A percentile compares a stretch with the other conserved stretches of the same genome.
Evolutionary conservation across 1,284 basidiomycete species (phyloP).

Genomic region (Ustilago esculenta): DNA sequence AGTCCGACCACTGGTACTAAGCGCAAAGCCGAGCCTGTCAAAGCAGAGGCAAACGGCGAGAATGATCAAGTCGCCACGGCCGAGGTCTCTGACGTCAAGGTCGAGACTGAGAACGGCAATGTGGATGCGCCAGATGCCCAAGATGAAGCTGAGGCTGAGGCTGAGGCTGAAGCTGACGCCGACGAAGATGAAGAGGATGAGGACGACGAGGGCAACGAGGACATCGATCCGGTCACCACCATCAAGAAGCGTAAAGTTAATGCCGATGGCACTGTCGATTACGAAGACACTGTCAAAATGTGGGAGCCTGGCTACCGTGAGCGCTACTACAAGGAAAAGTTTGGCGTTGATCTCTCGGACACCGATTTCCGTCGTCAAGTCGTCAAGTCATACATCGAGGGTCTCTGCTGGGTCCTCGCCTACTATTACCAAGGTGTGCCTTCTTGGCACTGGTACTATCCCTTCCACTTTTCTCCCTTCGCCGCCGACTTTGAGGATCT

Average conservation of each 20-base stretch:
- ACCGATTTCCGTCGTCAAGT: conserved; percentile 80
- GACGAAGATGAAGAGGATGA: conserved; percentile 67
- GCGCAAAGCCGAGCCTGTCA: conserved; percentile 63
- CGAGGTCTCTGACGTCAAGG: conserved; percentile 7
- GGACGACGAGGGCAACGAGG: conserved; percentile 71
- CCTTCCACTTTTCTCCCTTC: conserved; percentile 97
- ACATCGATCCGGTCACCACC: conserved; percentile 52
- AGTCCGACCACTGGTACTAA: conserved; percentile 4
- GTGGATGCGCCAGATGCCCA: no score
- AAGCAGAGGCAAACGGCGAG: conserved; percentile 13
- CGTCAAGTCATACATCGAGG: conserved; percentile 87
- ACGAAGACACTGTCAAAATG: conserved; percentile 92
- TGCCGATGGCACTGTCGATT: conserved; percentile 74
- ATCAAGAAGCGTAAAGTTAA: conserved; percentile 58
- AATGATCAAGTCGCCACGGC: conserved; percentile 10
- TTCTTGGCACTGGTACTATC: conserved; percentile 99
- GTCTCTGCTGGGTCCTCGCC: conserved; percentile 92
- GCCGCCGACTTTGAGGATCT: conserved; percentile 88
- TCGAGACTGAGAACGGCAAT: no score
- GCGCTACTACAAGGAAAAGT: conserved; percentile 94
- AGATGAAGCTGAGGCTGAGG: conserved; percentile 66
- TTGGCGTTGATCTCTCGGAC: conserved; percentile 80
- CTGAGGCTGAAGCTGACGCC: conserved; percentile 72
- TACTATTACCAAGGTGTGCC: conserved; percentile 98
- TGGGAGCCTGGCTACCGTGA: conserved; percentile 77